Evolutionary conservation across 75 land plant genomes (phyloP).

Genomic region (Pseudotsuga menziesii): DNA sequence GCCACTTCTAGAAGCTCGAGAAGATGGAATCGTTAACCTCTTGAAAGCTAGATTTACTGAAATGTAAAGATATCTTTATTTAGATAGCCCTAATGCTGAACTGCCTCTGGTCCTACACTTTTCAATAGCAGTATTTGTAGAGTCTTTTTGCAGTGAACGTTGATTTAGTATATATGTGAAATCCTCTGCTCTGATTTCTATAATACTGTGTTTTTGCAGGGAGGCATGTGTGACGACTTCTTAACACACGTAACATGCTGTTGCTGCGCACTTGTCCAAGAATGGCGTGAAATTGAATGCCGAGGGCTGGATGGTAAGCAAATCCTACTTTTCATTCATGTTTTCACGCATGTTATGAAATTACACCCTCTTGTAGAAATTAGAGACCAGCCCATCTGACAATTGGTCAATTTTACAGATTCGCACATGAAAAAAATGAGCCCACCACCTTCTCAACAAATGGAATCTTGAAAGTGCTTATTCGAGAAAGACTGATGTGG

Average conservation of each 20-base stretch:
- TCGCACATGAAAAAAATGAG: constrained; percentile 38
- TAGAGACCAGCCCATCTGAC: neutral
- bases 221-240: constrained; percentile 82
- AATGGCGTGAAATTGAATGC: constrained; percentile 88
- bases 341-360: neutral
- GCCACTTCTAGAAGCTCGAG: neutral
- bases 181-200: neutral
- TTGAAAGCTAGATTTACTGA: neutral
- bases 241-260: constrained; percentile 85
- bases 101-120: neutral
- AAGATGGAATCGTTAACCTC: neutral
- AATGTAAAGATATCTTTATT: neutral
- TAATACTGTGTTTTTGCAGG: constrained; percentile 37
- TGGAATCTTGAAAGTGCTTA: constrained; percentile 37
- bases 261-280: constrained; percentile 97
- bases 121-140: too few relatives aligned
- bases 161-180: neutral
- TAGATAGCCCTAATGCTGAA: neutral
- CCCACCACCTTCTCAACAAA: constrained; percentile 52
- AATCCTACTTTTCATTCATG: neutral
- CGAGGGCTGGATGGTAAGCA: constrained; percentile 66
- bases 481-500: neutral
- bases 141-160: neutral
- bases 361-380: neutral
- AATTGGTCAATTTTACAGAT: constrained; percentile 16